A percentile compares a stretch with the other conserved stretches of the same genome.
Evolutionary conservation across 441 rosid genomes (phyloP).

Genomic region (Pelargonium cotyledonis): DNA sequence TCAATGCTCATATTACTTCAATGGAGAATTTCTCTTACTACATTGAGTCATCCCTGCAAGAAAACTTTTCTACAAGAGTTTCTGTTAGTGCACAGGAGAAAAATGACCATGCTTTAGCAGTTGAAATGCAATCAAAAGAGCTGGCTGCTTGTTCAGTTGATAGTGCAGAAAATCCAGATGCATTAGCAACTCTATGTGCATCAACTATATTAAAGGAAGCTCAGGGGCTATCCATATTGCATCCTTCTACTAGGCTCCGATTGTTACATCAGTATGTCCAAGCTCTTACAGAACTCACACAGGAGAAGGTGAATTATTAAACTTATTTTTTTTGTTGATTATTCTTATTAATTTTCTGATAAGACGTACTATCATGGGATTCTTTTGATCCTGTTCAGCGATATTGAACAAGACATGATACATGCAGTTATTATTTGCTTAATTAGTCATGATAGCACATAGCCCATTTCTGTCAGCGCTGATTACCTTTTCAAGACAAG

Average conservation of each 20-base stretch:
- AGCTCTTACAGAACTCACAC: constrained; percentile 49
- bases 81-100: constrained; percentile 31
- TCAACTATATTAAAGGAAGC: constrained; percentile 39
- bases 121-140: constrained; percentile 30
- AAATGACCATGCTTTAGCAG: constrained; percentile 30
- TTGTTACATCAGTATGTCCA: constrained; percentile 46
- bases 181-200: constrained; percentile 29
- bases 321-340: constrained; percentile 10
- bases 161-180: constrained; percentile 27
- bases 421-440: neutral
- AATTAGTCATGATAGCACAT: neutral
- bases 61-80: constrained; percentile 28
- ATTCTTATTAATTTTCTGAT: neutral
- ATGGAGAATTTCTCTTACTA: constrained; percentile 47
- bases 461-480: too few relatives aligned
- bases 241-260: constrained; percentile 55
- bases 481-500: too few relatives aligned
- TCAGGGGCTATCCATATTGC: constrained; percentile 38
- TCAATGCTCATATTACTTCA: constrained; percentile 45
- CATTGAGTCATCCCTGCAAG: constrained; percentile 52
- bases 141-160: constrained; percentile 19
- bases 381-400: neutral
- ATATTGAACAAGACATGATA: neutral
- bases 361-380: neutral
- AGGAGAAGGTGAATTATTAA: constrained; percentile 42